Evolutionary conservation across 768 basidiomycete genomes (phyloP).

Genomic region (Kwoniella europaea): DNA sequence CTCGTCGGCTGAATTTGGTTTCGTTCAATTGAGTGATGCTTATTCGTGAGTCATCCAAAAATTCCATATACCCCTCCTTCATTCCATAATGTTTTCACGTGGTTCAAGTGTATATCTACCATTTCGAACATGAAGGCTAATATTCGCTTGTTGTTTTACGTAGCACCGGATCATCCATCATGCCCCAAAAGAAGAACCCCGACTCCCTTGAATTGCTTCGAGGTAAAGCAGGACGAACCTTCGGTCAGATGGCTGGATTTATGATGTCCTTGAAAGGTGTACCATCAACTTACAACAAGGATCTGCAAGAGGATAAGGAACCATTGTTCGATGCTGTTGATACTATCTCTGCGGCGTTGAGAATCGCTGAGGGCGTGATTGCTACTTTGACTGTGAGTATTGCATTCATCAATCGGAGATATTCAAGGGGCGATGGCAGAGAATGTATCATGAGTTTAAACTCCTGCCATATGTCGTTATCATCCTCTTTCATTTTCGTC

Average conservation of each 20-base stretch:
- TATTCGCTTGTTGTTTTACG: not conserved
- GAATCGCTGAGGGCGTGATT: constrained; percentile 93
- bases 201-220: constrained; percentile 94
- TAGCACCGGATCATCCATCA: constrained; percentile 98
- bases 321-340: constrained; percentile 93
- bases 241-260: constrained; percentile 98
- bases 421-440: too few relatives aligned
- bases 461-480: too few relatives aligned
- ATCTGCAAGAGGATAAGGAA: constrained; percentile 98
- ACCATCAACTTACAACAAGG: constrained; percentile 99
- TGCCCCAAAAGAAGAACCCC: constrained; percentile 99
- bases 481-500: too few relatives aligned
- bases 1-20: constrained; percentile 96
- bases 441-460: too few relatives aligned
- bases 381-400: constrained; percentile 78
- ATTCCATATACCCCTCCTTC: too few relatives aligned
- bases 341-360: constrained; percentile 81
- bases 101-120: not conserved
- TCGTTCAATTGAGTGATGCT: constrained; percentile 92
- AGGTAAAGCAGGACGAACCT: constrained; percentile 91
- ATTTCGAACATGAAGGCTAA: not conserved
- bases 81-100: too few relatives aligned
- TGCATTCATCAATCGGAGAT: too few relatives aligned
- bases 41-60: constrained; percentile 69
- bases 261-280: constrained; percentile 96